These are phyloP conservation scores for Nicotiana tomentosiformis DNA, from an alignment of 257 asterid species.

Conservation along the genomic window DNA sequence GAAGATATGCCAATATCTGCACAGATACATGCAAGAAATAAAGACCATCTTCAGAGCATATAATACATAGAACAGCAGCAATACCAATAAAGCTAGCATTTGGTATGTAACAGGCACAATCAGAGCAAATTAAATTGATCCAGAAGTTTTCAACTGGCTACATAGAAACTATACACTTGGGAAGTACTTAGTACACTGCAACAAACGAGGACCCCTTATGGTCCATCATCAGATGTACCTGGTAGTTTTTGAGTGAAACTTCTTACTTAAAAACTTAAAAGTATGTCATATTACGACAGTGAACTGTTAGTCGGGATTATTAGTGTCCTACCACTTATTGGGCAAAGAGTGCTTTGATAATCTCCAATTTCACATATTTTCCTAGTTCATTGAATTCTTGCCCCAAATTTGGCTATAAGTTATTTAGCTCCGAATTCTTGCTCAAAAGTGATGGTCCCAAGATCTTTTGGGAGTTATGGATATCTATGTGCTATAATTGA, in stretches of 20 bases:
- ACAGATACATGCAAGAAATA: neutral
- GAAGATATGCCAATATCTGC: slow-evolving; percentile 77
- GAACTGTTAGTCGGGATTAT: neutral
- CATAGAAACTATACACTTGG: neutral
- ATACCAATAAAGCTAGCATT: neutral
- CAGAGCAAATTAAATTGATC: neutral
- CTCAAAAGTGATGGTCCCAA: neutral
- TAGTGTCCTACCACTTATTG: neutral
- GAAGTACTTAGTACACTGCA: neutral
- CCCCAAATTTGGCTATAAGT: neutral
- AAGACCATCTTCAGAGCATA: neutral
- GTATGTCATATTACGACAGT: neutral
- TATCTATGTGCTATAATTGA: neutral
- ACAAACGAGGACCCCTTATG: neutral
- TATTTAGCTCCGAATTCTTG: neutral
- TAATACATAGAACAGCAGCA: neutral
- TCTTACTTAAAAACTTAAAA: neutral
- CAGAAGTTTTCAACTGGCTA: neutral
- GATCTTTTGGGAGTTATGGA: neutral
- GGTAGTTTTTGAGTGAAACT: neutral
- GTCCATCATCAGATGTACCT: neutral
- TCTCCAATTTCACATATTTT: neutral
- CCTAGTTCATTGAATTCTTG: neutral
- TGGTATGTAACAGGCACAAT: neutral
- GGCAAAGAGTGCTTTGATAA: neutral